Conservation (phyloP, 495 filamentous ascomycete species). For the Rostrohypoxylon terebratum region DNA sequence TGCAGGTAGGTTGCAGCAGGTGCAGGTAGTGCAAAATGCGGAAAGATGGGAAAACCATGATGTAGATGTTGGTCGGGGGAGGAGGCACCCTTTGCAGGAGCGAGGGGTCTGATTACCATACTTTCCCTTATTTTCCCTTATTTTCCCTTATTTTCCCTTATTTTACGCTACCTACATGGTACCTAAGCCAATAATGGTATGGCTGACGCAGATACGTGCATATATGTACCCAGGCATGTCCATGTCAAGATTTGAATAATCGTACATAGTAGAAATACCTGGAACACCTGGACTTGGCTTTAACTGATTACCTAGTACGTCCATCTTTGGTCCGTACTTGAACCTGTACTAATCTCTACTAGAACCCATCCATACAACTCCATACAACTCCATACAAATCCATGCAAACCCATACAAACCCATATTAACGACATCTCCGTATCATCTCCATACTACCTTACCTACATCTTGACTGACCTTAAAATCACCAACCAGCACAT, state of each 20-base stretch:
- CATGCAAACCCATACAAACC: not conserved
- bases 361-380: too few species aligned
- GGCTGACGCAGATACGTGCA: not conserved
- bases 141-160: too few species aligned
- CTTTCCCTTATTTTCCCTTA: not conserved
- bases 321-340: too few species aligned
- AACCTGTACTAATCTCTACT: too few species aligned
- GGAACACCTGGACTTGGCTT: slow-evolving; percentile 14
- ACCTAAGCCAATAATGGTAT: not conserved
- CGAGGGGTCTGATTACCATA: slow-evolving; percentile 25
- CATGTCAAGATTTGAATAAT: not conserved
- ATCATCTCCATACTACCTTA: not conserved
- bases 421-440: not conserved
- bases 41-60: slow-evolving; percentile 31
- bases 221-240: slow-evolving; percentile 1
- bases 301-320: not conserved
- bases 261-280: slow-evolving; percentile 24
- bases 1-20: too few species aligned
- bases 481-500: slow-evolving; percentile 30
- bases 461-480: slow-evolving; percentile 17
- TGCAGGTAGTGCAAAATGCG: not conserved
- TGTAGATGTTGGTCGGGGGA: slow-evolving; percentile 27
- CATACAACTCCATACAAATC: too few species aligned
- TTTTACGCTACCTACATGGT: not conserved
- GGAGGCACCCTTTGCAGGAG: not conserved